Evolutionary conservation across 2,329 filamentous ascomycete genomes (phyloP).

Genomic region (Exophiala bonariae): DNA sequence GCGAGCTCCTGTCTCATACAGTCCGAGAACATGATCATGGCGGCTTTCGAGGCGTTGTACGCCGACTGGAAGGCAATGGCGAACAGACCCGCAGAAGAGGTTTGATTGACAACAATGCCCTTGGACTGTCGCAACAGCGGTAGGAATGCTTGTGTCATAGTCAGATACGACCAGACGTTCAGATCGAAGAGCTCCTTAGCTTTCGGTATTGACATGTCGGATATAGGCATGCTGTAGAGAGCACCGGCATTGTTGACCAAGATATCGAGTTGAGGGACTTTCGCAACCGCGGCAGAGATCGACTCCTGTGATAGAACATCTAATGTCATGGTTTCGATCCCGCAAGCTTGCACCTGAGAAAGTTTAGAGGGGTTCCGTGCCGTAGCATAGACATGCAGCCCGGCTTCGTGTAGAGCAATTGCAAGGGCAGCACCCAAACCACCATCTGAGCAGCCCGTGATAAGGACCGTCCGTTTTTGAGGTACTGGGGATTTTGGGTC

Average conservation of each 20-base stretch:
- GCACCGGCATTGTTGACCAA: conserved; percentile 51
- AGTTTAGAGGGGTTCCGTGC: conserved; percentile 33
- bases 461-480: conserved; percentile 14
- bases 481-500: too few species aligned
- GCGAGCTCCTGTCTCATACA: conserved; percentile 35
- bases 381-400: conserved; percentile 40
- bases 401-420: conserved; percentile 34
- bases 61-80: conserved; percentile 34
- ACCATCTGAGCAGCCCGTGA: conserved; percentile 19
- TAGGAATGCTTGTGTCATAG: conserved; percentile 38
- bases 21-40: conserved; percentile 30
- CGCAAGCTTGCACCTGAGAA: conserved; percentile 2
- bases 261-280: too few species aligned
- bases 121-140: conserved; percentile 27
- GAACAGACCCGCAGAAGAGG: conserved; percentile 33
- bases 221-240: conserved; percentile 30
- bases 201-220: conserved; percentile 33
- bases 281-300: conserved; percentile 11
- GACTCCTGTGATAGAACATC: conserved; percentile 15
- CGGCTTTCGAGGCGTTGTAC: conserved; percentile 36
- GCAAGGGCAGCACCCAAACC: conserved; percentile 41
- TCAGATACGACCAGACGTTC: conserved; percentile 37
- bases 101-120: conserved; percentile 40
- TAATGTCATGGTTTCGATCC: conserved; percentile 18
- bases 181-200: conserved; percentile 36